Evolutionary conservation across 495 filamentous ascomycete species (phyloP).

Genomic region (Filosporella fistucella): DNA sequence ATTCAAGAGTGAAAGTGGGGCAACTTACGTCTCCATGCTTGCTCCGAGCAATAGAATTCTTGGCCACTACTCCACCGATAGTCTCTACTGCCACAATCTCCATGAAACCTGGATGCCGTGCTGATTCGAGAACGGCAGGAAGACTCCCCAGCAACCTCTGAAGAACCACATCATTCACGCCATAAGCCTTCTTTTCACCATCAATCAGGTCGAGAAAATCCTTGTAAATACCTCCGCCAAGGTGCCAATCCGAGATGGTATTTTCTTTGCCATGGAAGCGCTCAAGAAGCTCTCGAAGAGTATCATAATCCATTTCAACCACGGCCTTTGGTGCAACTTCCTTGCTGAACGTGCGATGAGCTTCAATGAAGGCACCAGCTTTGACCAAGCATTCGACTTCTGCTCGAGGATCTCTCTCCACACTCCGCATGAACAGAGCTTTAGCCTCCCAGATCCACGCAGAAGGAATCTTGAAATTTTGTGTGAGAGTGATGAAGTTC

Average conservation of each 20-base stretch:
- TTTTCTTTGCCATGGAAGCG: conserved; percentile 56
- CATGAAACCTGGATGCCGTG: conserved; percentile 53
- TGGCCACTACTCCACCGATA: conserved; percentile 59
- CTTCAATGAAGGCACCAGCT: conserved; percentile 71
- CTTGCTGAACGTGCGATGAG: conserved; percentile 73
- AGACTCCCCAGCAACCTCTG: conserved; percentile 59
- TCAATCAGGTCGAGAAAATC: conserved; percentile 64
- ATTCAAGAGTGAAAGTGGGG: background rate
- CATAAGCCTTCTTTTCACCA: conserved; percentile 24
- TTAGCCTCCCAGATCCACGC: conserved; percentile 84
- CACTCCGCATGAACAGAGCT: conserved; percentile 72
- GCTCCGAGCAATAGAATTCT: conserved; percentile 55
- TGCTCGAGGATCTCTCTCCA: conserved; percentile 52
- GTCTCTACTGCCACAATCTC: conserved; percentile 75
- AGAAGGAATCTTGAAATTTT: conserved; percentile 61
- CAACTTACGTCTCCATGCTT: conserved; percentile 48
- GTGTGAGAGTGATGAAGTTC: conserved; percentile 52
- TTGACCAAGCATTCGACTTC: conserved; percentile 74
- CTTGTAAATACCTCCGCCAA: conserved; percentile 76
- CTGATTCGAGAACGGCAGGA: conserved; percentile 54
- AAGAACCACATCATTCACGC: conserved; percentile 36
- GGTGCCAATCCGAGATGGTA: conserved; percentile 56
- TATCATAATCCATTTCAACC: conserved; percentile 69
- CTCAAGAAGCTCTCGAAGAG: conserved; percentile 56
- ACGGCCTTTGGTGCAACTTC: conserved; percentile 75